Conservation (phyloP, 495 filamentous ascomycete species). For the Collariella sp. region DNA sequence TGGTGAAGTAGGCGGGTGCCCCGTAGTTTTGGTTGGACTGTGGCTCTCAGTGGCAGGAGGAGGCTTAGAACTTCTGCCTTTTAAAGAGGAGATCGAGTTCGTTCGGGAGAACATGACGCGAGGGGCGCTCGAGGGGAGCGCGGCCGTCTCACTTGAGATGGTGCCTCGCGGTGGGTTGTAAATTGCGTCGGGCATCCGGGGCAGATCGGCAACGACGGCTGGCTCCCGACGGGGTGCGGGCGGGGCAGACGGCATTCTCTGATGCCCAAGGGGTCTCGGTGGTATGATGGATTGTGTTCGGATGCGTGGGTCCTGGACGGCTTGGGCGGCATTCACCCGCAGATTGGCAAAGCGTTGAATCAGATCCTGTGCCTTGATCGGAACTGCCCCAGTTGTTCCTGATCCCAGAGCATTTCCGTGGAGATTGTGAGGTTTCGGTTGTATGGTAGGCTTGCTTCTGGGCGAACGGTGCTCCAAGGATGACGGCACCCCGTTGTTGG, state of each 20-base stretch:
- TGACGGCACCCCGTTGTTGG: conserved; percentile 12
- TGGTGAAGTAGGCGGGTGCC: conserved; percentile 10
- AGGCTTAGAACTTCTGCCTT: conserved; percentile 11
- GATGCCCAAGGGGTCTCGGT: not conserved
- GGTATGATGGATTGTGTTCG: conserved; percentile 29
- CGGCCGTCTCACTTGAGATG: conserved; percentile 43
- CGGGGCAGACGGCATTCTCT: conserved; percentile 43
- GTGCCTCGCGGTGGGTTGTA: conserved; percentile 67
- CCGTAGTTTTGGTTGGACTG: conserved; percentile 25
- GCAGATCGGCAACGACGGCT: conserved; percentile 48
- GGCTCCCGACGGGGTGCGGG: conserved; percentile 41
- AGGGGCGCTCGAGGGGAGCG: conserved; percentile 40
- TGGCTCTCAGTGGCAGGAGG: conserved; percentile 24
- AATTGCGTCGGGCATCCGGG: conserved; percentile 71
- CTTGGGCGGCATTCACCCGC: conserved; percentile 26
- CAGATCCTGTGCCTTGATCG: conserved; percentile 36
- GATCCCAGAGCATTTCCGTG: conserved; percentile 46
- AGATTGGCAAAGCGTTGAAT: conserved; percentile 52
- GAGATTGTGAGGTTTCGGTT: conserved; percentile 55
- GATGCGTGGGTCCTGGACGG: conserved; percentile 31
- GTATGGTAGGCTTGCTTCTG: conserved; percentile 43
- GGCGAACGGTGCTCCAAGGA: conserved; percentile 7
- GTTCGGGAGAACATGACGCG: conserved; percentile 43
- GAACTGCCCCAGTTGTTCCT: not conserved
- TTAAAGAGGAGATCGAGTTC: conserved; percentile 34